Evolutionary conservation across 495 filamentous ascomycete species (phyloP).

Genomic region (Podospora appendiculata): DNA sequence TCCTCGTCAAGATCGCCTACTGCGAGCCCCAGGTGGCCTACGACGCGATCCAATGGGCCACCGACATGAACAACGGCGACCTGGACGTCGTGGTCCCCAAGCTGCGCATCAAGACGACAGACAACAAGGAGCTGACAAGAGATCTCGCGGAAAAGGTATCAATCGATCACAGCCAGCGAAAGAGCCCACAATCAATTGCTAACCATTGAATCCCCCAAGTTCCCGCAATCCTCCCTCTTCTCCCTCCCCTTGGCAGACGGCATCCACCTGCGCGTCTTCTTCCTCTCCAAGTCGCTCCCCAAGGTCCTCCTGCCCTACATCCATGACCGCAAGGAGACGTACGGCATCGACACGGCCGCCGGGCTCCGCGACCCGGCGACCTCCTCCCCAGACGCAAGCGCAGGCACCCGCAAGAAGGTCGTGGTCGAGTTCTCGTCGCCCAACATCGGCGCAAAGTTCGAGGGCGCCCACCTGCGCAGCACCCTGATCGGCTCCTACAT

Average conservation of each 20-base stretch:
- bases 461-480: slow-evolving; percentile 52
- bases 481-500: slow-evolving; percentile 72
- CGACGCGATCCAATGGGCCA: slow-evolving; percentile 21
- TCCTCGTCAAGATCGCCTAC: no score
- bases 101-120: no score
- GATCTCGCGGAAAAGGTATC: no score
- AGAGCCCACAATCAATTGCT: no score
- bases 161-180: no score
- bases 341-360: slow-evolving; percentile 19
- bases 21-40: slow-evolving; percentile 15
- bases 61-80: slow-evolving; percentile 22
- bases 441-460: slow-evolving; percentile 8
- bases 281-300: slow-evolving; percentile 32
- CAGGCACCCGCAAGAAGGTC: no score
- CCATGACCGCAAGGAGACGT: slow-evolving; percentile 25
- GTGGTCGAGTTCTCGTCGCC: no score
- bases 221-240: no score
- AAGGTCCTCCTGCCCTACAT: slow-evolving; percentile 37
- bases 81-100: slow-evolving; percentile 24
- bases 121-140: no score
- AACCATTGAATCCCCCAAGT: no score
- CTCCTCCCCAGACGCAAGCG: no score
- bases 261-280: slow-evolving; percentile 24
- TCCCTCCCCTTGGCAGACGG: slow-evolving; percentile 6
- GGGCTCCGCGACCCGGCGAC: no score